Base-by-base conservation (phyloP, 192 early-diverging fungal species). In the Backusella mclennaniae region DNA sequence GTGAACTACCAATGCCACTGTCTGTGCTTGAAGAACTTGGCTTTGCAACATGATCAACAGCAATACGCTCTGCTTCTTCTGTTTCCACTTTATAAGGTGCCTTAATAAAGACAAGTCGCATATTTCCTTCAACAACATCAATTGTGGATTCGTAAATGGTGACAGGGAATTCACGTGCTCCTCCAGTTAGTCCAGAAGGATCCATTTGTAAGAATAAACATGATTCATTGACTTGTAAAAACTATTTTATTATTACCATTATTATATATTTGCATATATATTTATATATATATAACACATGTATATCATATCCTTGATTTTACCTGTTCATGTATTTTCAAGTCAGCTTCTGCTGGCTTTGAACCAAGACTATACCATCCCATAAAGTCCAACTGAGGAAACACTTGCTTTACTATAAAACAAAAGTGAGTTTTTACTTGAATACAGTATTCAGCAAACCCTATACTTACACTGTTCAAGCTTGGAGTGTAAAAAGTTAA, bases 21-120 rank as follows among this genome's bases (percentile, higher is more conserved):
- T 88, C 89, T 15, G 80, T 78, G n/a, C 85, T 86, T 14, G 87
- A 86, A 36, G 77, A 56, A n/a, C 70, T 78, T 6, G 85, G 87
- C 66, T 92, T 89, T 21, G 94, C 93, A 39, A 96, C 91, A 79
- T 95, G 94, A 77, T 96, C 93, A 11, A 96, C 90, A 9, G 95
- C 93, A 77, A 96, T 94, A 44, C 94, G 86, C 77, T 96, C 95
- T 36, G 94, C 94, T 73, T 96, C 95, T 31, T 90, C 90, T 6
- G 95, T 95, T 73, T 94, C 94, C 29, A 96, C 89, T 75, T 90
- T 91, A 81, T 94, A 96, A 33, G 85, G 69, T 17, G 86, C 74
- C 74, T 88, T 82, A 11, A 90, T 84, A 75, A 96, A 94, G 42
- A 91, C 77, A 33, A 90, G 84, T 53, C 89, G 84, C 6, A 89